Evolutionary conservation across 768 basidiomycete species (phyloP), one percentile per base, ranked within the genome.

Genomic region (Leccinellum albellum): DNA sequence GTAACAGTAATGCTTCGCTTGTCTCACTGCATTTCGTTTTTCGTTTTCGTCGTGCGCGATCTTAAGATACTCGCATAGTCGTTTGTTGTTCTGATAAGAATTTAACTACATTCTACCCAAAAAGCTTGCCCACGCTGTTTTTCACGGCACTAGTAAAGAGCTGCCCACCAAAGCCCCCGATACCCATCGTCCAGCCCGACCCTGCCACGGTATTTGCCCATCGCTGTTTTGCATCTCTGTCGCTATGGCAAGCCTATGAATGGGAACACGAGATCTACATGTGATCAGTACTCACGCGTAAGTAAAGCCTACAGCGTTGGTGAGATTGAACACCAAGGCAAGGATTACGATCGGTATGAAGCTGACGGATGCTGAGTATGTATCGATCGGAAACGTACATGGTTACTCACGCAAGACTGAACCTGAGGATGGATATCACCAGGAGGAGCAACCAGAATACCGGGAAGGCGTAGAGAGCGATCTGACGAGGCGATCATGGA

Each of bases 261-360:
- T 21, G 15, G 52, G 53, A 26, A 45, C 55, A 50, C 44, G 46
- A 29, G 26, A 23, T 55, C 49, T 42, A 37, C 58, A 48, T 6
- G 33, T 14, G 54, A 62, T 57, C 31, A 20, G 55, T 21, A 78
- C 87, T 66, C 71, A 91, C 91, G 89, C 91, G 67, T 93, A 98
- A 50, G 94, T 97, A 76, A 98, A 98, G 12, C 96, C 96, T 52
- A 98, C 78, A n/a, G 88, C 91, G 63, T 98, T 98, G 9, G 92
- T 94, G 51, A 94, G 68, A 71, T 99, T 98, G 82, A 99, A 98
- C 35, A 98, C 89, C 49, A 98, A 79, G 1, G 97, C 97, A 33
- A 99, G 85, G 40, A 87, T 72, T 53, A 98, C 94, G 63, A 98
- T 98, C 8, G 97, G 97, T 59, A 98, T 78, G 73, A 95, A 98